Conservation (phyloP, 2,329 filamentous ascomycete genomes). For the Aspergillus sp. region DNA sequence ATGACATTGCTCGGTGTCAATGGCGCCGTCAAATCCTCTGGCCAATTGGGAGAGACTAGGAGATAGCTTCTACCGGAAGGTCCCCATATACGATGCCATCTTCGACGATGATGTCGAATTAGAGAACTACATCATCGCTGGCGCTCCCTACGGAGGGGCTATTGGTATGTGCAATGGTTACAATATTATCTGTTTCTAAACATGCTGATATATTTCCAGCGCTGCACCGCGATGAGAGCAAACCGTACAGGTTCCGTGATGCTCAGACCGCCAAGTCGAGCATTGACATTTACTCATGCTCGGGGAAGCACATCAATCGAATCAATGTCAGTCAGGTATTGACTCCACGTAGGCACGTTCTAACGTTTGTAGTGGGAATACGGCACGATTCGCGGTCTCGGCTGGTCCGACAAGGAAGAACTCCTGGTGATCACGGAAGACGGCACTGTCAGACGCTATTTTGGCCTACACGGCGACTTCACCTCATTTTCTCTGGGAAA, state of each 20-base stretch:
- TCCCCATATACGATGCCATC: constrained; percentile 86
- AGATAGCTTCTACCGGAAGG: constrained; percentile 92
- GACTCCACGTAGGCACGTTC: neutral
- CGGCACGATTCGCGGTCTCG: constrained; percentile 80
- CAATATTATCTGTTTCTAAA: neutral
- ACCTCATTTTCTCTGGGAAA: constrained; percentile 90
- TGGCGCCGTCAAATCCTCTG: constrained; percentile 64
- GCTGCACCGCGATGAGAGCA: constrained; percentile 83
- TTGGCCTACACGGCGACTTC: constrained; percentile 92
- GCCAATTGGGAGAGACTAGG: constrained; percentile 94
- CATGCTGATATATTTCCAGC: constrained; percentile 54
- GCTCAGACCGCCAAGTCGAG: constrained; percentile 72
- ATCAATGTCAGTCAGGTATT: constrained; percentile 60
- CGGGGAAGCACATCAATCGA: constrained; percentile 81
- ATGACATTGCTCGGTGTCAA: constrained; percentile 23
- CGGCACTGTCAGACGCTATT: constrained; percentile 85
- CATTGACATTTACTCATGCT: constrained; percentile 92
- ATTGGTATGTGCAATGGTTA: constrained; percentile 64
- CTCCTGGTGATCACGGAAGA: constrained; percentile 85
- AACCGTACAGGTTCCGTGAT: constrained; percentile 75
- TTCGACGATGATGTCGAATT: constrained; percentile 93
- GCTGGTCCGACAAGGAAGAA: constrained; percentile 95
- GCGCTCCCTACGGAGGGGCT: constrained; percentile 90
- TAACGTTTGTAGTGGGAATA: constrained; percentile 71
- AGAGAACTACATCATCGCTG: constrained; percentile 88